Percentiles rank a stretch among this genome's conserved stretches.
Conservation (phyloP, 2,329 filamentous ascomycete genomes). For the Cryphonectria naterciae region DNA sequence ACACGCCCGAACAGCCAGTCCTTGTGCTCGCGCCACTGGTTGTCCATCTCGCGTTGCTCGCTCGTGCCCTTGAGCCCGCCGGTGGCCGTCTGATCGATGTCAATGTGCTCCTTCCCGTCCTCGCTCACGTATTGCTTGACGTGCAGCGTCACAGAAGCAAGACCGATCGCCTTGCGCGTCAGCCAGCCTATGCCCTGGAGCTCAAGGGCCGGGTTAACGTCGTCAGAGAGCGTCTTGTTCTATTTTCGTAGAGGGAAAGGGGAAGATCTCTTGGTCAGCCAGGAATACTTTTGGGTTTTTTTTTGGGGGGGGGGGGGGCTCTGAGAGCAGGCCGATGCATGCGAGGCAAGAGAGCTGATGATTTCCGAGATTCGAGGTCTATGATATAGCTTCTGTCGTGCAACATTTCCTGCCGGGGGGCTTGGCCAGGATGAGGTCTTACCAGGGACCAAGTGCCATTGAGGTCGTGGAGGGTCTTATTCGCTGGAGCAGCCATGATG, state of each 20-base stretch:
- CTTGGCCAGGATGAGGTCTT: constrained; percentile 36
- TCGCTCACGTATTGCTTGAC: constrained; percentile 58
- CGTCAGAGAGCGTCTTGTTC: constrained; percentile 77
- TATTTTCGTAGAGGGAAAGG: constrained; percentile 40
- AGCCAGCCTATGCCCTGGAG: constrained; percentile 76
- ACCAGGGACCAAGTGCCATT: constrained; percentile 73
- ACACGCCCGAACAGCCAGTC: constrained; percentile 83
- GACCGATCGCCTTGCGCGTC: constrained; percentile 70
- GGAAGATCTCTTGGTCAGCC: constrained; percentile 1
- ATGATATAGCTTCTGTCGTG: too few species aligned
- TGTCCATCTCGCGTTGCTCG: constrained; percentile 60
- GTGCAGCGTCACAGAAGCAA: constrained; percentile 70
- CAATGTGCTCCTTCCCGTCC: constrained; percentile 59
- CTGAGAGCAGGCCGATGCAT: background rate
- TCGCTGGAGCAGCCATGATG: constrained; percentile 73
- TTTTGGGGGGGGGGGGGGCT: background rate
- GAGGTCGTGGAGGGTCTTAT: constrained; percentile 69
- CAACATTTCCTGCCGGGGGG: background rate
- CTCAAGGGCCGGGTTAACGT: constrained; percentile 68
- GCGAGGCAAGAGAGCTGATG: background rate
- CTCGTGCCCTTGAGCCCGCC: constrained; percentile 70
- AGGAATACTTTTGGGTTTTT: constrained; percentile 7
- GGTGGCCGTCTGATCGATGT: constrained; percentile 73
- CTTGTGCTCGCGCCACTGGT: constrained; percentile 61
- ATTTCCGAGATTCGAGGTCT: background rate